Conservation (phyloP, 2,329 filamentous ascomycete genomes). For the Colletotrichum filicis region DNA sequence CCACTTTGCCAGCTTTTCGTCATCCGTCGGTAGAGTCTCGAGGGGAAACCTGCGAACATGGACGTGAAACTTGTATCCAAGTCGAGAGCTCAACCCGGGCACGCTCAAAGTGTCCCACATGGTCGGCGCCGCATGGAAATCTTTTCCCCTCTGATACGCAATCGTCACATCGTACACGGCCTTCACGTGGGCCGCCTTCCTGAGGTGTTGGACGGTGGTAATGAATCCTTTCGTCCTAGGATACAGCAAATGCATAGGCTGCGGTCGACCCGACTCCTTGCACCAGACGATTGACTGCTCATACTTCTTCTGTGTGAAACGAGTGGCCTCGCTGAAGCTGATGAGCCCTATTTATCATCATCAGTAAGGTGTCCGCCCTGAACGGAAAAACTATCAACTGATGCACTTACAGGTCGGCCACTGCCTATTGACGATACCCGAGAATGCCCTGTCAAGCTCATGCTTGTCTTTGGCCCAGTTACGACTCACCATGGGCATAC, state of each 20-base stretch:
- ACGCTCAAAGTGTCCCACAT: slow-evolving; percentile 65
- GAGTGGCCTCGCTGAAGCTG: slow-evolving; percentile 72
- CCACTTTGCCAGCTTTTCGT: slow-evolving; percentile 62
- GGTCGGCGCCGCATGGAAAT: slow-evolving; percentile 58
- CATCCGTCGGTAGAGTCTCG: slow-evolving; percentile 58
- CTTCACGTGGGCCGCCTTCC: slow-evolving; percentile 60
- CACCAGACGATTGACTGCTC: slow-evolving; percentile 63
- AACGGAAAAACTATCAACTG: slow-evolving; percentile 12
- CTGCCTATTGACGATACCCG: slow-evolving; percentile 59
- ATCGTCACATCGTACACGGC: slow-evolving; percentile 67
- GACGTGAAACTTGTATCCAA: slow-evolving; percentile 60
- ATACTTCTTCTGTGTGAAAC: slow-evolving; percentile 66
- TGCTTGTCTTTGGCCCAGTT: slow-evolving; percentile 67
- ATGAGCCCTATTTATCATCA: slow-evolving; percentile 63
- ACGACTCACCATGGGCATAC: slow-evolving; percentile 71
- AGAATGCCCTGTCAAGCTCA: slow-evolving; percentile 68
- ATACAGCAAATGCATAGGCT: slow-evolving; percentile 68
- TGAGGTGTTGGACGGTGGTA: slow-evolving; percentile 66
- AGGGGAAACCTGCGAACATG: slow-evolving; percentile 60
- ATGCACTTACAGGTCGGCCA: slow-evolving; percentile 67
- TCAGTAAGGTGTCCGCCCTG: background rate
- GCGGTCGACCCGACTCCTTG: slow-evolving; percentile 56
- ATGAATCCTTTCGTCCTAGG: slow-evolving; percentile 71
- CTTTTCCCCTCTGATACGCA: slow-evolving; percentile 57
- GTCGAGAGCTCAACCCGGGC: slow-evolving; percentile 48